phyloP scores from a whole-genome alignment of 305 asterid species.

The Striga hermonthica region DNA sequence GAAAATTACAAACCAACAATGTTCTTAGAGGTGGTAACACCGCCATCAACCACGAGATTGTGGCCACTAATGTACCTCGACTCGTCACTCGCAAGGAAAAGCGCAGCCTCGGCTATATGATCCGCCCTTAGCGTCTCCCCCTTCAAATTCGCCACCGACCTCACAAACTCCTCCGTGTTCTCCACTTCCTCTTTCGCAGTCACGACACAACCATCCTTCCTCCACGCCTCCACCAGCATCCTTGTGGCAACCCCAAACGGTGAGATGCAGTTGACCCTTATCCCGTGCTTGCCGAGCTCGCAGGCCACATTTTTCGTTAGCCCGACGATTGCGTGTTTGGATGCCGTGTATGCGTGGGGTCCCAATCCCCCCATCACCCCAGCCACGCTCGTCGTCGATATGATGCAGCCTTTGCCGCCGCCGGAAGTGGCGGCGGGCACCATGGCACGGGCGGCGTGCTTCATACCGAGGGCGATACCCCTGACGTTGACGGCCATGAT shows the following conservation, averaged over 20 bases:
- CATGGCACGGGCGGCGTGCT: conserved; percentile 84
- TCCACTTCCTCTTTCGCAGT: conserved; percentile 47
- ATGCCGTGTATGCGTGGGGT: conserved; percentile 76
- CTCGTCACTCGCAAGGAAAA: conserved; percentile 71
- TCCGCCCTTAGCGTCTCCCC: conserved; percentile 53
- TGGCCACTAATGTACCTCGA: conserved; percentile 82
- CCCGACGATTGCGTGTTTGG: conserved; percentile 84
- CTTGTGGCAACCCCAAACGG: conserved; percentile 89
- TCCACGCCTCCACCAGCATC: conserved; percentile 79
- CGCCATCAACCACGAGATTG: conserved; percentile 89
- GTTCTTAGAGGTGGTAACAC: conserved; percentile 64
- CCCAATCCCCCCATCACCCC: conserved; percentile 72
- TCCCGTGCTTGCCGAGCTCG: conserved; percentile 74
- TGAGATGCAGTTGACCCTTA: conserved; percentile 75
- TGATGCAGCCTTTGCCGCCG: conserved; percentile 52
- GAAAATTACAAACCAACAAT: conserved; percentile 38
- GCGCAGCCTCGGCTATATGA: conserved; percentile 82
- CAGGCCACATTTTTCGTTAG: conserved; percentile 70
- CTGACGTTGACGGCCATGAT: conserved; percentile 66
- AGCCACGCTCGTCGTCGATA: conserved; percentile 83
- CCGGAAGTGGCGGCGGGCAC: too few relatives aligned
- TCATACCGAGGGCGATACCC: conserved; percentile 72
- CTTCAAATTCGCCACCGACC: conserved; percentile 58
- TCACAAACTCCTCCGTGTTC: conserved; percentile 69
- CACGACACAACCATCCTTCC: conserved; percentile 26